These are phyloP conservation scores for Cetraspora pellucida DNA, from an alignment of 192 early-diverging fungal species.

Conservation along the genomic window DNA sequence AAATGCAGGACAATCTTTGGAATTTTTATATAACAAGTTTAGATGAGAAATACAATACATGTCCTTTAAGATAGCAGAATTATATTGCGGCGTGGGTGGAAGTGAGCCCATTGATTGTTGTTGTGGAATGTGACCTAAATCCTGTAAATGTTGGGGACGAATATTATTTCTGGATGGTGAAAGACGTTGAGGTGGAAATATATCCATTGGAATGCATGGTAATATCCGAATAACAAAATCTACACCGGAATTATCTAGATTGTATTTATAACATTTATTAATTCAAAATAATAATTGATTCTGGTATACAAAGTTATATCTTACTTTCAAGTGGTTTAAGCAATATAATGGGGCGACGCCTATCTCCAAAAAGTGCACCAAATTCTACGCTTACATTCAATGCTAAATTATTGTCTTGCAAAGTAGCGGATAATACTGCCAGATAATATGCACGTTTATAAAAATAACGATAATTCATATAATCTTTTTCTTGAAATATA, in stretches of 20 bases:
- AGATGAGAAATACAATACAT: conserved; percentile 73
- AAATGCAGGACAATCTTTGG: conserved; percentile 73
- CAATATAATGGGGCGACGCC: conserved; percentile 64
- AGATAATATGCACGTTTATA: conserved; percentile 95
- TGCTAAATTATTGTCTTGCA: conserved; percentile 51
- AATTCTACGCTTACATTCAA: conserved; percentile 57
- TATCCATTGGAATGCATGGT: conserved; percentile 64
- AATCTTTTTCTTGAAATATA: conserved; percentile 91
- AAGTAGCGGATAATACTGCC: conserved; percentile 66
- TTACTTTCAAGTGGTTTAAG: conserved; percentile 59
- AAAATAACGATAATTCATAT: conserved; percentile 91
- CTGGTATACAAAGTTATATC: neutral
- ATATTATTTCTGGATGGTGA: conserved; percentile 83
- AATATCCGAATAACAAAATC: conserved; percentile 77
- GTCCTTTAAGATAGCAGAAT: conserved; percentile 80
- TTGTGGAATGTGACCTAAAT: conserved; percentile 54
- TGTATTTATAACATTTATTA: neutral
- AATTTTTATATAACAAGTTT: conserved; percentile 75
- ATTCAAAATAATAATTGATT: neutral
- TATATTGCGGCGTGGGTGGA: conserved; percentile 87
- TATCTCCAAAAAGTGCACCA: conserved; percentile 59
- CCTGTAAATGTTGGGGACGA: conserved; percentile 38
- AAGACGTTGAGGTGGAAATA: conserved; percentile 72
- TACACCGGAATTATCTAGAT: conserved; percentile 63
- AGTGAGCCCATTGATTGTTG: conserved; percentile 53